A percentile compares a stretch with the other conserved stretches of the same genome.
These are phyloP conservation scores for Harringtonia lauricola DNA, from an alignment of 2,329 filamentous ascomycete species.

Conservation along the genomic window DNA sequence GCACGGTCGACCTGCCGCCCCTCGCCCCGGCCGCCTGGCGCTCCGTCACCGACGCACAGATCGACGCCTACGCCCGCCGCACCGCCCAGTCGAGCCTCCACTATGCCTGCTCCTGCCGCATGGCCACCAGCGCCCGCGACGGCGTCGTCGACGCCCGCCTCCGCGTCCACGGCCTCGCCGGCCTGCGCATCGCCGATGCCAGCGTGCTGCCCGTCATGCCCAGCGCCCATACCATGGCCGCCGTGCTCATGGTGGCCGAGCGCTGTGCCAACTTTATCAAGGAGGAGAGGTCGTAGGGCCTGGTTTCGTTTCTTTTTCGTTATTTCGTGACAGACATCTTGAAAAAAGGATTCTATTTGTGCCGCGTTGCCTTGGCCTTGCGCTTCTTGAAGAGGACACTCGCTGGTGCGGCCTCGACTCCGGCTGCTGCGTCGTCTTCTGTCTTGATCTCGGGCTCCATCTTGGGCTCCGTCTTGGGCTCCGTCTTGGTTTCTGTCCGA, in stretches of 20 bases:
- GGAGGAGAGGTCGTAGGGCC: neutral
- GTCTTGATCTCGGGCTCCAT: neutral
- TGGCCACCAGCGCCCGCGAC: slow-evolving; percentile 12
- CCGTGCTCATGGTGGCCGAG: slow-evolving; percentile 20
- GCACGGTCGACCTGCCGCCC: neutral
- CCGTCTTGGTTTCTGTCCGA: neutral
- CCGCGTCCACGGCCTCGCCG: slow-evolving; percentile 13
- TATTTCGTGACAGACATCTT: too few relatives aligned
- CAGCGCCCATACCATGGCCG: slow-evolving; percentile 18
- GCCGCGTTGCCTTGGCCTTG: slow-evolving; percentile 55
- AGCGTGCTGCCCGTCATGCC: slow-evolving; percentile 20
- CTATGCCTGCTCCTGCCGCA: slow-evolving; percentile 29
- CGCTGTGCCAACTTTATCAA: slow-evolving; percentile 20
- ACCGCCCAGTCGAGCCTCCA: slow-evolving; percentile 19
- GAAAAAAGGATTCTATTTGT: slow-evolving; percentile 41
- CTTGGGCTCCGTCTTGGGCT: neutral
- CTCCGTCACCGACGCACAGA: slow-evolving; percentile 17
- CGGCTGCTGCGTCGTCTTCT: too few relatives aligned
- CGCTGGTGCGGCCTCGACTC: slow-evolving; percentile 8
- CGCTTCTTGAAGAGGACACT: slow-evolving; percentile 68
- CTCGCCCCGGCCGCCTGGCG: neutral
- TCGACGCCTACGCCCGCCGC: slow-evolving; percentile 17
- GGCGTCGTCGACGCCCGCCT: slow-evolving; percentile 17
- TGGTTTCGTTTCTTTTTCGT: neutral
- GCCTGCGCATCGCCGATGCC: slow-evolving; percentile 15